phyloP scores from a whole-genome alignment of 2,329 filamentous ascomycete species.

The Didymella pomorum region DNA sequence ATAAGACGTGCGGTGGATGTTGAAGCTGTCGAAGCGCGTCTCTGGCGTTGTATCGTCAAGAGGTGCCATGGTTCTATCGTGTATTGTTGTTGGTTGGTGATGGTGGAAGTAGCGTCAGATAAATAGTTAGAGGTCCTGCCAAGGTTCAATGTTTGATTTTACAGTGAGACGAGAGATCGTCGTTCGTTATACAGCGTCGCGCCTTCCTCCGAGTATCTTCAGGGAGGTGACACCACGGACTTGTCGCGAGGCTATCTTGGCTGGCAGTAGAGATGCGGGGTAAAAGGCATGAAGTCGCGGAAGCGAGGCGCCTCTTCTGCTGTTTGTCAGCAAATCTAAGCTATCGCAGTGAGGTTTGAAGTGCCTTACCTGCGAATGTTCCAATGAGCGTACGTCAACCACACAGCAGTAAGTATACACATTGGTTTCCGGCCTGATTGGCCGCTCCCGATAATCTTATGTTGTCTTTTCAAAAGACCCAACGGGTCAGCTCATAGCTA shows the following conservation, averaged over 20 bases:
- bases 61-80: slow-evolving; percentile 20
- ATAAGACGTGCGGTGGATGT: slow-evolving; percentile 52
- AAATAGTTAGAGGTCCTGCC: too few relatives aligned
- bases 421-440: too few relatives aligned
- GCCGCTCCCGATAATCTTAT: not conserved
- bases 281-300: not conserved
- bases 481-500: slow-evolving; percentile 1
- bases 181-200: not conserved
- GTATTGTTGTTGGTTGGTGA: not conserved
- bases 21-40: slow-evolving; percentile 51
- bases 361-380: not conserved
- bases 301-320: not conserved
- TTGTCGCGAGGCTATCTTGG: not conserved
- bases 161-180: not conserved
- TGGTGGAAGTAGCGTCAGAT: not conserved
- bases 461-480: not conserved
- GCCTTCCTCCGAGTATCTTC: not conserved
- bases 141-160: too few relatives aligned
- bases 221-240: not conserved
- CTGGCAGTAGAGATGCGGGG: slow-evolving; percentile 4
- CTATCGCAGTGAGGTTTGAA: not conserved
- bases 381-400: not conserved
- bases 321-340: slow-evolving; percentile 5
- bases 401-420: not conserved
- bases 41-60: slow-evolving; percentile 30